These are phyloP conservation scores for Tulasnella sp. DNA, from an alignment of 768 basidiomycete genomes.

Conservation along the genomic window DNA sequence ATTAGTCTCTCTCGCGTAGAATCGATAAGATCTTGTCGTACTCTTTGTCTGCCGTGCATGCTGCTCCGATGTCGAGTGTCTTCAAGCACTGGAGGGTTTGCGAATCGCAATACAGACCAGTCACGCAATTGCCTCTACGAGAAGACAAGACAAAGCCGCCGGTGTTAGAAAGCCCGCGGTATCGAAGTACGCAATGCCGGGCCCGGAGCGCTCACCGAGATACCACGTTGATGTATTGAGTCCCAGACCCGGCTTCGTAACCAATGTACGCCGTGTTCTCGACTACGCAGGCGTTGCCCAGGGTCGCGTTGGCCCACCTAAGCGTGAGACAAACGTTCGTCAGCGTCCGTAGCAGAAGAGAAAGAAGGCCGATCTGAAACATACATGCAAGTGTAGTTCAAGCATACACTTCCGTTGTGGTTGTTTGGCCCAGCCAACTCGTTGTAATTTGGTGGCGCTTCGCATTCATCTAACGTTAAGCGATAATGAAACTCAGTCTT, in stretches of 20 bases:
- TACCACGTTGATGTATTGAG: conserved; percentile 68
- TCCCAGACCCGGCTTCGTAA: conserved; percentile 41
- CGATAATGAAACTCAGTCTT: not conserved
- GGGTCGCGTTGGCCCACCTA: conserved; percentile 74
- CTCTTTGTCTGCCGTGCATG: conserved; percentile 53
- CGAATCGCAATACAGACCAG: conserved; percentile 72
- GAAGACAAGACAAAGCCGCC: not conserved
- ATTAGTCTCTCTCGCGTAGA: not conserved
- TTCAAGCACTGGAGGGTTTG: conserved; percentile 48
- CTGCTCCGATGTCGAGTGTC: conserved; percentile 47
- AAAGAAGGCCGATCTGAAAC: conserved; percentile 25
- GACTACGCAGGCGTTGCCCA: conserved; percentile 52
- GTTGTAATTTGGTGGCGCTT: conserved; percentile 54
- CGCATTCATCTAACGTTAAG: conserved; percentile 58
- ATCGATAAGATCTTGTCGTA: not conserved
- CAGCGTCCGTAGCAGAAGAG: conserved; percentile 5
- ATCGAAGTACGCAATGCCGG: not conserved
- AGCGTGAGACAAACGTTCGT: not conserved
- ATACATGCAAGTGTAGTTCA: conserved; percentile 77
- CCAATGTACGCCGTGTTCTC: conserved; percentile 77
- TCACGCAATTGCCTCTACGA: conserved; percentile 58
- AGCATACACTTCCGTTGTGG: conserved; percentile 74
- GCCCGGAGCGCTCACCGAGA: conserved; percentile 49
- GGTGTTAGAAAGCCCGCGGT: not conserved
- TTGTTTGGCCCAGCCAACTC: conserved; percentile 52